Conservation (phyloP, 2,329 filamentous ascomycete genomes). For the Ascochyta rabiei region DNA sequence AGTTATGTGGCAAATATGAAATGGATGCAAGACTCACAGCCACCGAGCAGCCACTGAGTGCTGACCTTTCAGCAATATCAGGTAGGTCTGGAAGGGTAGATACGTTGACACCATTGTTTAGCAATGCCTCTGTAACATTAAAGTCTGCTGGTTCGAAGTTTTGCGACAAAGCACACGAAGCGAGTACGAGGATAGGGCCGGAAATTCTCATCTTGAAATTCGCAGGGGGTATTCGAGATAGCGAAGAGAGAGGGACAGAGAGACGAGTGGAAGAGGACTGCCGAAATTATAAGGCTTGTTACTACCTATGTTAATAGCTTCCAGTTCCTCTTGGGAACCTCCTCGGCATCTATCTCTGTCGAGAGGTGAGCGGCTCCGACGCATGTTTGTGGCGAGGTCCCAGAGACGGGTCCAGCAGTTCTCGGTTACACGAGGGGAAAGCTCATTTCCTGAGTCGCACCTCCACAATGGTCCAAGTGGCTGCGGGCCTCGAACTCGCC, state of each 20-base stretch:
- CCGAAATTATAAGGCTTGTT: too few species aligned
- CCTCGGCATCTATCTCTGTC: conserved; percentile 2
- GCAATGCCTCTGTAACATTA: conserved; percentile 25
- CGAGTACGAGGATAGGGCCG: not conserved
- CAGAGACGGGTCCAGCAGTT: not conserved
- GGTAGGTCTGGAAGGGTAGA: conserved; percentile 18
- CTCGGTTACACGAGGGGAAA: not conserved
- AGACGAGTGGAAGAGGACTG: too few species aligned
- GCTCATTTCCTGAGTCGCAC: not conserved
- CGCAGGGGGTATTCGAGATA: too few species aligned
- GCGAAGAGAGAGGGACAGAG: too few species aligned
- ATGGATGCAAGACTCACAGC: conserved; percentile 23
- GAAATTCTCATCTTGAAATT: not conserved
- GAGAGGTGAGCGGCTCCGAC: conserved; percentile 1
- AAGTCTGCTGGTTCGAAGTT: conserved; percentile 23
- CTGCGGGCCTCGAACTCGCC: too few species aligned
- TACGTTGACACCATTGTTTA: conserved; percentile 25
- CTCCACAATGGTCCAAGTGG: not conserved
- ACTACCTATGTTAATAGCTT: too few species aligned
- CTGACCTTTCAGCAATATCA: not conserved
- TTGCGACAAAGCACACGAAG: not conserved
- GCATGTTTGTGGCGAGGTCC: not conserved
- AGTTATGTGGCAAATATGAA: not conserved
- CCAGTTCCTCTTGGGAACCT: not conserved
- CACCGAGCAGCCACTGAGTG: conserved; percentile 14